phyloP scores from a whole-genome alignment of 106 monocot genomes.

The Phalaenopsis aphrodite region DNA sequence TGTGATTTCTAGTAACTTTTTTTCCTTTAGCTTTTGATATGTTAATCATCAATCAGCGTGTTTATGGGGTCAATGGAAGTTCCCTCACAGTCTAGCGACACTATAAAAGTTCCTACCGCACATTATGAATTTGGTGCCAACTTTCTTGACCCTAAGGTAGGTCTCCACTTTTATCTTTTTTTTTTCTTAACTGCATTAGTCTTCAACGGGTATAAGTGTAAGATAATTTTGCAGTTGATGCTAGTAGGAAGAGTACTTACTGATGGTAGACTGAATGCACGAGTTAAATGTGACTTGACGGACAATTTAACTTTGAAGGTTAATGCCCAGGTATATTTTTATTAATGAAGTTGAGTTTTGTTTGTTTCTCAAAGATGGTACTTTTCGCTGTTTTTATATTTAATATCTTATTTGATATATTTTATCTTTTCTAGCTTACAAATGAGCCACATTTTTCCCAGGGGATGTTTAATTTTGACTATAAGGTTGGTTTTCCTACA shows the following conservation, averaged over 20 bases:
- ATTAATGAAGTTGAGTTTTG: neutral
- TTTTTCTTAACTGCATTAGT: neutral
- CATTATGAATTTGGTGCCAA: slow-evolving; percentile 99
- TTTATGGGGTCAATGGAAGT: slow-evolving; percentile 96
- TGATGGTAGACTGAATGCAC: slow-evolving; percentile 92
- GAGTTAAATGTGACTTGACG: slow-evolving; percentile 95
- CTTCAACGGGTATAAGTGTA: neutral
- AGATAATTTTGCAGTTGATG: slow-evolving; percentile 60
- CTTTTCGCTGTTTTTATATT: neutral
- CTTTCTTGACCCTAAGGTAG: slow-evolving; percentile 90
- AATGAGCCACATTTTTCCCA: slow-evolving; percentile 97
- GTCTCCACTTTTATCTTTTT: neutral
- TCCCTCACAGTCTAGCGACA: slow-evolving; percentile 69
- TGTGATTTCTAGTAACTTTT: neutral
- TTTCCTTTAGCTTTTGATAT: neutral
- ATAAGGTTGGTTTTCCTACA: slow-evolving; percentile 58
- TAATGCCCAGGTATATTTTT: slow-evolving; percentile 72
- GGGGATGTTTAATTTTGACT: slow-evolving; percentile 99
- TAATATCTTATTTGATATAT: neutral
- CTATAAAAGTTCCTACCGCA: slow-evolving; percentile 78
- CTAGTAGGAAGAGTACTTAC: slow-evolving; percentile 91
- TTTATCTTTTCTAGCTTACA: slow-evolving; percentile 56
- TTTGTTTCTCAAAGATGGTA: neutral
- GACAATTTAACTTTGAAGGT: slow-evolving; percentile 86
- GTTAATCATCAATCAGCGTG: slow-evolving; percentile 37